Conservation (phyloP, 176 grass and related monocot species). For the Aegilops tauschii region DNA sequence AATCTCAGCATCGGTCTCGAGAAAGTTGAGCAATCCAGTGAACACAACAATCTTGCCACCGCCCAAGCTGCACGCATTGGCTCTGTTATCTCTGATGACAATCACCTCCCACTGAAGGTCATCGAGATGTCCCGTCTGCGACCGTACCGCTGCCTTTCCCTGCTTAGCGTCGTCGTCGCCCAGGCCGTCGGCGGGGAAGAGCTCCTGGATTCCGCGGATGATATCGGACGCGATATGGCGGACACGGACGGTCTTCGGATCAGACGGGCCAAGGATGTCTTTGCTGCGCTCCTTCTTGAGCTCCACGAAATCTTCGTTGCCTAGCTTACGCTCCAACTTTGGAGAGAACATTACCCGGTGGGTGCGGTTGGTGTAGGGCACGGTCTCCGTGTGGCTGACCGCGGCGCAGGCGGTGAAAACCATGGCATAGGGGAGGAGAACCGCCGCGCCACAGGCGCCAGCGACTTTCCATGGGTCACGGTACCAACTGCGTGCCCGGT, state of each 20-base stretch:
- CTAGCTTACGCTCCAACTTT: background rate
- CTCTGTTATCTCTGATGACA: background rate
- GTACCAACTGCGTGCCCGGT: background rate
- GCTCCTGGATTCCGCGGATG: background rate
- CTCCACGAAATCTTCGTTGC: background rate
- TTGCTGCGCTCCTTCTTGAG: background rate
- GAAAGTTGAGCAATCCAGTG: background rate
- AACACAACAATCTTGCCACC: background rate
- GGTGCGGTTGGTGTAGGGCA: background rate
- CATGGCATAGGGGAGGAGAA: too few relatives aligned
- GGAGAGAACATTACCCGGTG: background rate
- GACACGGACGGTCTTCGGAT: background rate
- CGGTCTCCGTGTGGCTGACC: background rate
- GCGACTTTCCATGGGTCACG: background rate
- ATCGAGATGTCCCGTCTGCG: background rate
- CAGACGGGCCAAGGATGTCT: background rate
- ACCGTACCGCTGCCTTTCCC: accelerated
- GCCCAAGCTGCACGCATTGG: accelerated
- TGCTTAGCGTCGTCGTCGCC: background rate
- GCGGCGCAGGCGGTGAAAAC: background rate
- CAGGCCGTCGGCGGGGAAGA: background rate
- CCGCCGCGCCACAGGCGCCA: too few relatives aligned
- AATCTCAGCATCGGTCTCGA: background rate
- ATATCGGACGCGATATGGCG: background rate
- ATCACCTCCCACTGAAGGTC: background rate